A percentile compares a stretch with the other conserved stretches of the same genome.
Conservation (phyloP, 2,329 filamentous ascomycete species). For the Penicillium capsulatum region DNA sequence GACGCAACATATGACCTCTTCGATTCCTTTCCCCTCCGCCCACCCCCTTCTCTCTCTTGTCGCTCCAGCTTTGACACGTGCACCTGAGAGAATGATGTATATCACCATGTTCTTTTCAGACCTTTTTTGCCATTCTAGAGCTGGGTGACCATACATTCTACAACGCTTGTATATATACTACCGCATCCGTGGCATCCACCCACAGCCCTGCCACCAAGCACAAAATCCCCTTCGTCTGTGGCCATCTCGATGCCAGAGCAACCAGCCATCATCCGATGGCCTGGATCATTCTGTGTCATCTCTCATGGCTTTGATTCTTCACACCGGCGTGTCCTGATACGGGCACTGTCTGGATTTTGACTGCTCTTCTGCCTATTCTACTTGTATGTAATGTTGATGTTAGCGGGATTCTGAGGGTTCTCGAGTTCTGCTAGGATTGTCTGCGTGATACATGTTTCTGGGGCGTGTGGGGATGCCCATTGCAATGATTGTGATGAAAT, state of each 20-base stretch:
- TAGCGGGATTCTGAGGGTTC: slow-evolving; percentile 5
- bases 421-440: slow-evolving; percentile 10
- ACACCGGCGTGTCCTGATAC: too few relatives aligned
- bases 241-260: background rate
- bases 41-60: background rate
- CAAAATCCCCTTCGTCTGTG: background rate
- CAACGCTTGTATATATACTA: slow-evolving; percentile 34
- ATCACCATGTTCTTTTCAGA: slow-evolving; percentile 10
- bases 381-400: slow-evolving; percentile 26
- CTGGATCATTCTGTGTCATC: too few relatives aligned
- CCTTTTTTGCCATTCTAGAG: slow-evolving; percentile 14
- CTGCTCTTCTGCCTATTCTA: slow-evolving; percentile 8
- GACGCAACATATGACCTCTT: slow-evolving; percentile 1
- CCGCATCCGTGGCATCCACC: slow-evolving; percentile 22
- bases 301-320: background rate
- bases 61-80: too few relatives aligned
- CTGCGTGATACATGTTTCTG: slow-evolving; percentile 17
- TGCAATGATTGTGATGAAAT: slow-evolving; percentile 19
- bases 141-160: slow-evolving; percentile 23
- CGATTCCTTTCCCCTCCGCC: background rate
- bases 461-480: slow-evolving; percentile 8
- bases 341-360: slow-evolving; percentile 8
- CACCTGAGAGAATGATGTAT: slow-evolving; percentile 17
- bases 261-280: too few relatives aligned
- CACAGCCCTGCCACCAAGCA: background rate